These are phyloP conservation scores for Leishmania amazonensis DNA, from an alignment of 208 protist species.

Conservation along the genomic window DNA sequence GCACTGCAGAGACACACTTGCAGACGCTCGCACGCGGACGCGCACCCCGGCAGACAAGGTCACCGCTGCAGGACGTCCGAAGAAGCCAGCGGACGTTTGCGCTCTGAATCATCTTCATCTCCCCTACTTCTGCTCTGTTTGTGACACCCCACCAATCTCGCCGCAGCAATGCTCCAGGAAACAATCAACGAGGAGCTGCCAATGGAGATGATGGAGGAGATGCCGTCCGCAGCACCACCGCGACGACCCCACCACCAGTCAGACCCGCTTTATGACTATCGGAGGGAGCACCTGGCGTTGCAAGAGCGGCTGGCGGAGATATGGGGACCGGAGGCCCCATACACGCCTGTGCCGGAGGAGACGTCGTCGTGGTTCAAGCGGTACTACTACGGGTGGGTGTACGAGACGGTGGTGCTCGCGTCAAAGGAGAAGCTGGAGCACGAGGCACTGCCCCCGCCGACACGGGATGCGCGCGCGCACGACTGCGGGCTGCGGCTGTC, in stretches of 20 bases:
- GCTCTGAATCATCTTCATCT: not conserved
- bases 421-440: slow-evolving; percentile 44
- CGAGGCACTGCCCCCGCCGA: slow-evolving; percentile 37
- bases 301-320: slow-evolving; percentile 33
- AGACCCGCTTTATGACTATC: slow-evolving; percentile 18
- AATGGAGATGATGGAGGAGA: not conserved
- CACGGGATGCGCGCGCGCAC: slow-evolving; percentile 30
- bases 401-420: slow-evolving; percentile 36
- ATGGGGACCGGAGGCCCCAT: slow-evolving; percentile 52
- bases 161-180: slow-evolving; percentile 1
- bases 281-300: slow-evolving; percentile 13
- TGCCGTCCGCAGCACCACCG: not conserved
- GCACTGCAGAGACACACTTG: not conserved
- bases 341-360: slow-evolving; percentile 42
- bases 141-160: not conserved
- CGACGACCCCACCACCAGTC: not conserved
- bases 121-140: not conserved
- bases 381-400: slow-evolving; percentile 56
- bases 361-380: slow-evolving; percentile 36
- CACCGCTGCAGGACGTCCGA: not conserved
- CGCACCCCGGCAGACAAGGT: not conserved
- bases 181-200: slow-evolving; percentile 12
- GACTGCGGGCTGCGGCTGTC: slow-evolving; percentile 47
- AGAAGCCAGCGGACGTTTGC: not conserved
- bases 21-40: not conserved